These are phyloP conservation scores for Picochlorum sp. DNA, from an alignment of 139 green algal genomes.

Conservation along the genomic window DNA sequence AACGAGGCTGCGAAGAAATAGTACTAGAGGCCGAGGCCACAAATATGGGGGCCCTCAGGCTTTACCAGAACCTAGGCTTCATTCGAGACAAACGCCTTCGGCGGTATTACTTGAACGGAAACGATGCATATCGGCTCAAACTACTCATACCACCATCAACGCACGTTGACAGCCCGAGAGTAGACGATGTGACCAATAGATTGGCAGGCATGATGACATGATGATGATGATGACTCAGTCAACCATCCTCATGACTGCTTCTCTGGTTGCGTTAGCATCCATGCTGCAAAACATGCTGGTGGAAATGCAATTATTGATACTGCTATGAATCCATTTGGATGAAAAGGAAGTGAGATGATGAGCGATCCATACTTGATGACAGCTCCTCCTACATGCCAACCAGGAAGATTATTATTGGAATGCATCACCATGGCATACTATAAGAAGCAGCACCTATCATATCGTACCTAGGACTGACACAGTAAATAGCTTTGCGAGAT, in stretches of 20 bases:
- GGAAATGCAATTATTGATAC: conserved; percentile 34
- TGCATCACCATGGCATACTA: neutral
- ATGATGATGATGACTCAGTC: neutral
- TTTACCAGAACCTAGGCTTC: conserved; percentile 95
- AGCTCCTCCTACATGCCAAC: conserved; percentile 17
- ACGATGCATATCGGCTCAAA: conserved; percentile 93
- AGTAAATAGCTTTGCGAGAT: conserved; percentile 28
- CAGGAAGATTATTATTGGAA: neutral
- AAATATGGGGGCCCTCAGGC: conserved; percentile 80
- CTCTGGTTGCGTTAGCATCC: conserved; percentile 12
- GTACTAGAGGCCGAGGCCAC: conserved; percentile 91
- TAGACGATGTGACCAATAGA: neutral
- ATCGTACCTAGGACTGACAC: conserved; percentile 16
- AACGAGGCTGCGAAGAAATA: conserved; percentile 67
- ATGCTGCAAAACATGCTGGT: conserved; percentile 19
- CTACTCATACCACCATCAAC: conserved; percentile 66
- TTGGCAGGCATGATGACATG: neutral
- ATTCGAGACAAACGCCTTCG: conserved; percentile 92
- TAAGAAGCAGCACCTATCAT: neutral
- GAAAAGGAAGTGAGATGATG: conserved; percentile 35
- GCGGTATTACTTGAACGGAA: conserved; percentile 93
- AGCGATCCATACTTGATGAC: conserved; percentile 62
- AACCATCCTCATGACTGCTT: neutral
- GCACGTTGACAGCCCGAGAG: neutral
- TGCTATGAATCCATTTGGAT: conserved; percentile 30